Base-by-base conservation (phyloP, 2,329 filamentous ascomycete genomes). In the Fonsecaea multimorphosa region DNA sequence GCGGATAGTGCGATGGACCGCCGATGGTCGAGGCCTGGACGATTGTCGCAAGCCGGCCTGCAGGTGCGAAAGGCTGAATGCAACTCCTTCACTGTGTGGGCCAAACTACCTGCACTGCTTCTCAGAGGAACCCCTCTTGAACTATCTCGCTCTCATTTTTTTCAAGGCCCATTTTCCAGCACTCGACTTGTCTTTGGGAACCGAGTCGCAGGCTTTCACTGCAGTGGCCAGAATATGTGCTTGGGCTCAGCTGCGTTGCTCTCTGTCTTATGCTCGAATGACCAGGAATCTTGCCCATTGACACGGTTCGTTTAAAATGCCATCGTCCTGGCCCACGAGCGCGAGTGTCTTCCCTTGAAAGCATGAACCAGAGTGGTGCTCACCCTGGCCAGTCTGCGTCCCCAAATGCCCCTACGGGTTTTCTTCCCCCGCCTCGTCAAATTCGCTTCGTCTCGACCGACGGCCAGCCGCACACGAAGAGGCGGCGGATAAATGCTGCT, bases 371-470 rank as follows among this genome's bases (percentile, higher is more conserved):
- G n/a, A 60, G 29, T 16, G 32, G 34, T 16, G 46, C 34, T 19
- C 58, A 52, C 24, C 19, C 34, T 60, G 46, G 46, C 58, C 58
- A 53, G 27, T 38, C 61, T 27, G 56, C 54, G 12, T 36, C 46
- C 34, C 58, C 57, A 36, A 58, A 38, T 19, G 32, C 46, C 38
- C 32, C 57, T 16, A 22, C 40, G 27, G 63, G 38, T 34, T 63
- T 61, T 54, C 62, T 71, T 12, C 68, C 68, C 8, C 59, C 70
- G 19, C 74, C 72, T 19, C 73, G 78, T 64, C 80, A 81, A 73
- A 91, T 92, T 71, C 89, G 91, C 72, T 94, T 93, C 76, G 91
- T 94, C 72, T 91, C 92, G 70, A 92, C 89, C 73, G 90, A 93
- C 78, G 91, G 91, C 68, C 89, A 91, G 70, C 91, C 91, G 56